These are phyloP conservation scores for Allomyces javanicus DNA, from an alignment of 192 early-diverging fungal genomes.

Conservation along the genomic window DNA sequence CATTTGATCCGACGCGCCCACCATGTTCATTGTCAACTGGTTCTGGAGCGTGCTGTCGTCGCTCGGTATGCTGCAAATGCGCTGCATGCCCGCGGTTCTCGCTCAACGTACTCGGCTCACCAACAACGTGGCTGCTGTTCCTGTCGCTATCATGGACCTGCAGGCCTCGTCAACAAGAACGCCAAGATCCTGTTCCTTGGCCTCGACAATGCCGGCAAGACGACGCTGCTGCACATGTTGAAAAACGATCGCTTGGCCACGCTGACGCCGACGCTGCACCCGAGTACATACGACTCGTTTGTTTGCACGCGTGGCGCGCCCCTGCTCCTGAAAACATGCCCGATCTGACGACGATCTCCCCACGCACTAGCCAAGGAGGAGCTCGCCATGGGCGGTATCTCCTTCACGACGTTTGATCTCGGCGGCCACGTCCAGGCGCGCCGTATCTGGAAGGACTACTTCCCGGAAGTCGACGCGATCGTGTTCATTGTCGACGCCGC, in stretches of 20 bases:
- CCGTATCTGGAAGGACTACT: slow-evolving; percentile 97
- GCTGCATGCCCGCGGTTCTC: not conserved
- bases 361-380: slow-evolving; percentile 69
- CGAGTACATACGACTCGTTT: slow-evolving; percentile 42
- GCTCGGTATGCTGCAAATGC: slow-evolving; percentile 46
- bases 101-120: not conserved
- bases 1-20: too few species aligned
- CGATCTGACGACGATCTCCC: not conserved
- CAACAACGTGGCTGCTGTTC: not conserved
- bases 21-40: slow-evolving; percentile 95
- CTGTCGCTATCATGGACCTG: not conserved
- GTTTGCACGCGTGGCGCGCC: slow-evolving; percentile 1
- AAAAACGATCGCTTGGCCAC: slow-evolving; percentile 95
- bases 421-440: slow-evolving; percentile 94
- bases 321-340: not conserved
- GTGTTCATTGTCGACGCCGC: slow-evolving; percentile 93
- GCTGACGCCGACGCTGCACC: slow-evolving; percentile 88
- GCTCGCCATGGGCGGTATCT: slow-evolving; percentile 87
- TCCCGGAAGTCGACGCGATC: slow-evolving; percentile 93
- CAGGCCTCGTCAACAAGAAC: slow-evolving; percentile 96
- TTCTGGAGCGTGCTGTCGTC: slow-evolving; percentile 80
- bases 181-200: slow-evolving; percentile 97
- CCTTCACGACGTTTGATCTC: slow-evolving; percentile 94
- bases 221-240: slow-evolving; percentile 95
- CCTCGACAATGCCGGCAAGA: slow-evolving; percentile 96